Percentiles rank a stretch among this genome's conserved stretches.
Evolutionary conservation across 495 filamentous ascomycete genomes (phyloP).

Genomic region (Penicillium chermesinum): DNA sequence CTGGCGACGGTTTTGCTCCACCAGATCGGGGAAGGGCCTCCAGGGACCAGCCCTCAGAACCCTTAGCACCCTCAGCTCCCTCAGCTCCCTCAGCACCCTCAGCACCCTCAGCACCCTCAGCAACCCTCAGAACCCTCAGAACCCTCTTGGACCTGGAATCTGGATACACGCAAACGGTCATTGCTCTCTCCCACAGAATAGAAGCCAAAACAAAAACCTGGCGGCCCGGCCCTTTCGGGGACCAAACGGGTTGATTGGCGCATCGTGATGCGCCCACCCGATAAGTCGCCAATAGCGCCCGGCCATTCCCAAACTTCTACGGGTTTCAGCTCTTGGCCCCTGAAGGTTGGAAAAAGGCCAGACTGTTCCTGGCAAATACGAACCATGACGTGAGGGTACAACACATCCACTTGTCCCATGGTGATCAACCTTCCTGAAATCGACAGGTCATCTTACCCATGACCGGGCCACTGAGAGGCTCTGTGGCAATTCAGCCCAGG

Average conservation of each 20-base stretch:
- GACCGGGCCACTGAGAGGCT: constrained; percentile 8
- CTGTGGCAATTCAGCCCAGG: constrained; percentile 18
- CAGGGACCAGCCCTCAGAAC: too few species aligned
- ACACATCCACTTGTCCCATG: constrained; percentile 5
- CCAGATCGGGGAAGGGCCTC: not conserved
- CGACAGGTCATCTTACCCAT: not conserved
- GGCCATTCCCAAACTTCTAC: constrained; percentile 25
- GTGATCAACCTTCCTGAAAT: constrained; percentile 1
- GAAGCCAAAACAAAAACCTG: constrained; percentile 9
- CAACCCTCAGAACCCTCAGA: too few species aligned
- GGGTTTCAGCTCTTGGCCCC: constrained; percentile 16
- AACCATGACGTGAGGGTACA: not conserved
- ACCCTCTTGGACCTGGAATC: too few species aligned
- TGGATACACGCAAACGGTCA: not conserved
- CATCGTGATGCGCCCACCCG: constrained; percentile 20
- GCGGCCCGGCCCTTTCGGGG: constrained; percentile 29
- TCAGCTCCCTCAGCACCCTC: too few species aligned
- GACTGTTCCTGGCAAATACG: not conserved
- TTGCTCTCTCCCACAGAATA: constrained; percentile 1
- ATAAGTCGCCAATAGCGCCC: constrained; percentile 27
- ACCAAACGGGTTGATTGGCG: constrained; percentile 19
- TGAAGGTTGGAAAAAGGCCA: not conserved
- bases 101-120: too few species aligned
- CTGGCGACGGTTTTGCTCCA: constrained; percentile 21
- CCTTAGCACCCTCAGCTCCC: too few species aligned